Evolutionary conservation across 1,284 basidiomycete species (phyloP).

Genomic region (Tylopilus orsonianus): DNA sequence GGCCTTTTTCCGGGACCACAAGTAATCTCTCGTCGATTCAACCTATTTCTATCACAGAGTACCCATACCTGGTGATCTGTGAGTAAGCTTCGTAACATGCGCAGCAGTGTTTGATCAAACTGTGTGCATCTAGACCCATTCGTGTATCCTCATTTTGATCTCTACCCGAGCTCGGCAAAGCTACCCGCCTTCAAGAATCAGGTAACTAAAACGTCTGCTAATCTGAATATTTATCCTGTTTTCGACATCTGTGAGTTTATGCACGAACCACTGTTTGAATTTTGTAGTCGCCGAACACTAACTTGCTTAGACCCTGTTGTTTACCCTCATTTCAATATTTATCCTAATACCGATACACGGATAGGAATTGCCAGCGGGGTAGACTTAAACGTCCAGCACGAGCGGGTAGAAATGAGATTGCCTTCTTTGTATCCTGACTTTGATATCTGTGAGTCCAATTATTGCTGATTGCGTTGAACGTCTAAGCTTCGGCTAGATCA

Average conservation of each 20-base stretch:
- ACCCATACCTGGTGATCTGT: constrained; percentile 40
- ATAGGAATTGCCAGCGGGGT: constrained; percentile 5
- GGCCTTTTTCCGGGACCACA: constrained; percentile 6
- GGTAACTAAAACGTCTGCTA: background rate
- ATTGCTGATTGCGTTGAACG: background rate
- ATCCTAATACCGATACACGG: constrained; percentile 18
- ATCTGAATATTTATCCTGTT: constrained; percentile 10
- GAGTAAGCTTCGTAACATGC: constrained; percentile 12
- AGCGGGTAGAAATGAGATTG: constrained; percentile 10
- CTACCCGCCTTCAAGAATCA: background rate
- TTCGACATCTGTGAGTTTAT: constrained; percentile 27
- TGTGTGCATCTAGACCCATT: constrained; percentile 34
- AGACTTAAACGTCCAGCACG: background rate
- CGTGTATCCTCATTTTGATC: constrained; percentile 45
- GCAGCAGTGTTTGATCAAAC: constrained; percentile 10
- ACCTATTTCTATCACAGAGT: constrained; percentile 16
- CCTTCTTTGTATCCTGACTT: constrained; percentile 18
- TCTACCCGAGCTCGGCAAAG: constrained; percentile 38
- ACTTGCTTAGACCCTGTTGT: constrained; percentile 25
- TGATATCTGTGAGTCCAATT: constrained; percentile 24
- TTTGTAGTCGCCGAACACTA: background rate
- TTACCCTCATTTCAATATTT: constrained; percentile 34
- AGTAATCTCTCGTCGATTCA: background rate
- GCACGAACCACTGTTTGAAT: background rate
- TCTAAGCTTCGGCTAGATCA: constrained; percentile 18